Percentiles rank a stretch among this genome's conserved stretches.
Conservation (phyloP, 345 rosid species). For the Rubroshorea leprosula region DNA sequence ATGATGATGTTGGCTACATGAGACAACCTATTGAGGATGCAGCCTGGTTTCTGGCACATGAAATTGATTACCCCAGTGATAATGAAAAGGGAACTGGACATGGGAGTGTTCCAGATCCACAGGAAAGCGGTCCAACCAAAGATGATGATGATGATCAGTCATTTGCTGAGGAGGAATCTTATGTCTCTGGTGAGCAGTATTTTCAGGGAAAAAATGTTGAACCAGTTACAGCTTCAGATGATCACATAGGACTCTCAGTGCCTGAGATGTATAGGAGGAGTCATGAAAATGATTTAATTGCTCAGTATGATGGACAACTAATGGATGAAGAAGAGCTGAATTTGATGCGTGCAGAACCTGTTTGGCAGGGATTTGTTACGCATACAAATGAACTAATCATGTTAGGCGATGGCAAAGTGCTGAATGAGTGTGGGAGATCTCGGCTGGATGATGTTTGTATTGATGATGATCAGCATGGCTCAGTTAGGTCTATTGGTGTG, state of each 20-base stretch:
- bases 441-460: constrained; percentile 51
- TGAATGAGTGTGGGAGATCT: constrained; percentile 33
- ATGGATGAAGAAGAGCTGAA: constrained; percentile 79
- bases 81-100: constrained; percentile 86
- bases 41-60: constrained; percentile 98
- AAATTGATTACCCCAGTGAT: constrained; percentile 97
- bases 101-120: constrained; percentile 81
- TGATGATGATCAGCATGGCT: constrained; percentile 86
- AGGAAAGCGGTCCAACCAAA: constrained; percentile 66
- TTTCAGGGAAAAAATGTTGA: constrained; percentile 57
- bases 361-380: constrained; percentile 94
- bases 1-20: constrained; percentile 95
- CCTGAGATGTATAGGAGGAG: constrained; percentile 56
- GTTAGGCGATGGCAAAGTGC: constrained; percentile 50
- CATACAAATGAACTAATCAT: constrained; percentile 65
- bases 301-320: constrained; percentile 76
- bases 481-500: constrained; percentile 96
- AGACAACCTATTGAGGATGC: constrained; percentile 99
- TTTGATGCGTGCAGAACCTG: constrained; percentile 81
- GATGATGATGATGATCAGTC: constrained; percentile 91
- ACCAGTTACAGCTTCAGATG: constrained; percentile 64
- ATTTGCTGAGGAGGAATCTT: constrained; percentile 90
- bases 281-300: constrained; percentile 54
- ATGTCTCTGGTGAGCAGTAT: constrained; percentile 85
- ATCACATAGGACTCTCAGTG: constrained; percentile 60